A percentile compares a stretch with the other conserved stretches of the same genome.
Conservation (phyloP, 2,329 filamentous ascomycete species). For the Ophiostoma sp. region DNA sequence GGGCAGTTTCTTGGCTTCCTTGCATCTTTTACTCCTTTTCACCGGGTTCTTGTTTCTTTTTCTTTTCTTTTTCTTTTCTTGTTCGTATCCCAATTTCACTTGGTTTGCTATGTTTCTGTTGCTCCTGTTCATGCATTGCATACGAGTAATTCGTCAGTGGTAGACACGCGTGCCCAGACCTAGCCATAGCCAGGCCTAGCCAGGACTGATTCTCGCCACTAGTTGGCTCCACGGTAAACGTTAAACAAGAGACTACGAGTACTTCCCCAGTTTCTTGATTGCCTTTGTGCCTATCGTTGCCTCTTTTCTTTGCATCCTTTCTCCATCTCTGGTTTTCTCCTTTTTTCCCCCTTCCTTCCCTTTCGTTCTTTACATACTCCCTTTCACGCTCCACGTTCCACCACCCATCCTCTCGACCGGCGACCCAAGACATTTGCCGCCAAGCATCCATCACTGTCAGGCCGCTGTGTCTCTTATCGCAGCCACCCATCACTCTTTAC, state of each 20-base stretch:
- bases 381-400: background rate
- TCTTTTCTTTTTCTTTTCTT: background rate
- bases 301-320: background rate
- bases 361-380: background rate
- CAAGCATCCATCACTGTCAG: background rate
- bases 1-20: background rate
- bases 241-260: background rate
- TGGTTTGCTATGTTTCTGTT: background rate
- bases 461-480: background rate
- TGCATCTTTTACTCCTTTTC: background rate
- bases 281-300: background rate
- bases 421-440: background rate
- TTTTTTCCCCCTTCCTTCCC: background rate
- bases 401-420: background rate
- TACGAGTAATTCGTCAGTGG: background rate
- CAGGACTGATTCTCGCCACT: slow-evolving; percentile 10
- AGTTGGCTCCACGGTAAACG: background rate
- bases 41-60: background rate
- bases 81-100: background rate
- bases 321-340: background rate
- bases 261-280: slow-evolving; percentile 5
- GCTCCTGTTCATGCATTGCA: background rate
- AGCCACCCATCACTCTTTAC: background rate
- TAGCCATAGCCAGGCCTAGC: slow-evolving; percentile 6
- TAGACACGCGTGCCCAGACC: slow-evolving; percentile 3